Base-by-base conservation (phyloP, 257 asterid species). In the Lithospermum erythrorhizon region DNA sequence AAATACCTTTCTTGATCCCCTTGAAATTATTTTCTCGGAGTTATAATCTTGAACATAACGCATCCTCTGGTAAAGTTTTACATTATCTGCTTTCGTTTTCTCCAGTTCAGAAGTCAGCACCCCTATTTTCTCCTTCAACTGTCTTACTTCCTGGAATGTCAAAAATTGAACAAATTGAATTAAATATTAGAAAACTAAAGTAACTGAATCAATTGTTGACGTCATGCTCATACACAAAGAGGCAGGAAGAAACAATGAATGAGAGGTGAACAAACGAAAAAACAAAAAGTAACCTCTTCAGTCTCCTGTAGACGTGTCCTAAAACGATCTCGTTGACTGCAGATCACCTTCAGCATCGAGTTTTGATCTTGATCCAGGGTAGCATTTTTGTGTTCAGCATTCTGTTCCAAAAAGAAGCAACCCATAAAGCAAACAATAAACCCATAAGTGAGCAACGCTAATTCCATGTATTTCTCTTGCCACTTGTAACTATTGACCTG, bases 1-100 rank as follows among this genome's bases (percentile, higher is more conserved):
- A 60, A 53, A 68, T 65, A 93, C 99, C 99, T 93, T 93, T 85
- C 85, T 93, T 71, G 99, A 77, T 71, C 97, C 98, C 79, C 99
- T 80, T 60, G 99, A 93, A 58, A 86, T 75, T 62, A 93, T 95
- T 83, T 87, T 93, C 76, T 93, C 99, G 48, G 93, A 81, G 75
- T 89, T 93, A 70, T 93, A 93, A 81, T 93, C 99, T 87, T 89
- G 99, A 64, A 93, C 94, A 62, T 89, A 93, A 48, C 99, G 99
- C 64, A 93, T 93, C 85, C 89, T 89, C 58, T 90, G 97, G 52
- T 89, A 93, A 67, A 93, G 99, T 72, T 86, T 89, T 73, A 93
- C 97, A 72, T 93, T 93, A 75, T 93, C 99, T 20, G 97, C 91
- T 75, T 90, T 93, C 53, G 97, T 86, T 81, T 85, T 89, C 74